phyloP scores from a whole-genome alignment of 768 basidiomycete species.

The Pholiota molesta region DNA sequence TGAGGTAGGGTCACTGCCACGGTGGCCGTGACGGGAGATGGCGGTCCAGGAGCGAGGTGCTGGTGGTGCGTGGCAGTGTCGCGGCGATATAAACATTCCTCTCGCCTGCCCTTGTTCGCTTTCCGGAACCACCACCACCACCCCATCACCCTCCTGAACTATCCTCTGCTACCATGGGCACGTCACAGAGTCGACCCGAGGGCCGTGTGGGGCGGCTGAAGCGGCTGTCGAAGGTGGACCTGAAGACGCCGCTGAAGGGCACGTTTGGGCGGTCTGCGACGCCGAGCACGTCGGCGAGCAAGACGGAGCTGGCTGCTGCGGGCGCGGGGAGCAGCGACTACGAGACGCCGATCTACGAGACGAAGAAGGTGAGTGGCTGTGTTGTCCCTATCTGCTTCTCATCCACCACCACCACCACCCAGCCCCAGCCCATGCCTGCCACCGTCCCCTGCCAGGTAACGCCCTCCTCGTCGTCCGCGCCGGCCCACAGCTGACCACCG shows the following conservation, averaged over 20 bases:
- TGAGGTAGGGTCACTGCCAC: neutral
- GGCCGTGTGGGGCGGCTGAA: conserved; percentile 21
- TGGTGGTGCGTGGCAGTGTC: neutral
- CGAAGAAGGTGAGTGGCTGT: conserved; percentile 24
- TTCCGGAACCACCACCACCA: conserved; percentile 15
- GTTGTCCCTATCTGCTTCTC: conserved; percentile 13
- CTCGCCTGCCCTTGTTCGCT: neutral
- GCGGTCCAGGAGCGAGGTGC: neutral
- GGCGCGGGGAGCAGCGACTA: conserved; percentile 5
- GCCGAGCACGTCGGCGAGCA: too few relatives aligned
- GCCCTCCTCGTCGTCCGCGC: neutral
- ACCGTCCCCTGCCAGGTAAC: conserved; percentile 52
- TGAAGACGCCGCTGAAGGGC: conserved; percentile 21
- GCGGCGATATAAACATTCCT: neutral
- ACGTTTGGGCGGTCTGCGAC: conserved; percentile 15
- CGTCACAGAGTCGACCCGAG: neutral
- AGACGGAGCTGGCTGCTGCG: neutral
- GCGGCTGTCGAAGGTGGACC: conserved; percentile 25
- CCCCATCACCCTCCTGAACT: too few relatives aligned
- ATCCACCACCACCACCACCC: conserved; percentile 13
- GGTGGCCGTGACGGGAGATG: neutral
- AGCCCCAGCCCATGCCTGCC: conserved; percentile 30
- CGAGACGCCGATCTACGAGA: neutral
- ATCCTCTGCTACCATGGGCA: neutral
- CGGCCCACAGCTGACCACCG: neutral